A percentile compares a stretch with the other conserved stretches of the same genome.
Conservation (phyloP, 2,329 filamentous ascomycete genomes). For the Colletotrichum destructivum region DNA sequence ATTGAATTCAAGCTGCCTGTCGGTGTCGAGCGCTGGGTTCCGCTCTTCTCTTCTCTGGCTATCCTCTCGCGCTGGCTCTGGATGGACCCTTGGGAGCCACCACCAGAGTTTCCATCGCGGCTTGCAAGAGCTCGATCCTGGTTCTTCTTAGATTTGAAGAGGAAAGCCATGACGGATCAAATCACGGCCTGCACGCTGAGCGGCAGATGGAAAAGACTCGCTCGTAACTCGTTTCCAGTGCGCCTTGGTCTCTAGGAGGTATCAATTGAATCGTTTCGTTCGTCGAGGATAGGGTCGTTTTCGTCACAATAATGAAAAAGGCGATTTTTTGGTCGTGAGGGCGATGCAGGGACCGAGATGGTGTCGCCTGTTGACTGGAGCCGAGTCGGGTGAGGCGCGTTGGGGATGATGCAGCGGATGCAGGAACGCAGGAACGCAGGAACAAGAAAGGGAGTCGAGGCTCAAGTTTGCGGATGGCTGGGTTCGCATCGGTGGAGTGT, state of each 20-base stretch:
- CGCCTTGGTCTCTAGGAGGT: constrained; percentile 11
- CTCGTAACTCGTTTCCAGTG: constrained; percentile 44
- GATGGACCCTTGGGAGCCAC: constrained; percentile 62
- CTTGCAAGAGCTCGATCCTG: constrained; percentile 73
- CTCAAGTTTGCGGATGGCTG: constrained; percentile 62
- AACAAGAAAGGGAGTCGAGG: constrained; percentile 50
- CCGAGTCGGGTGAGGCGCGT: constrained; percentile 38
- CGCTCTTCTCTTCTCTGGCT: constrained; percentile 69
- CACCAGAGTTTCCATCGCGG: constrained; percentile 65
- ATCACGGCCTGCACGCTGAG: constrained; percentile 56
- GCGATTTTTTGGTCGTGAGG: constrained; percentile 15
- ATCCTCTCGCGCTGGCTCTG: constrained; percentile 55
- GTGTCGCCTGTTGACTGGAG: constrained; percentile 31
- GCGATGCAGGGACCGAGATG: constrained; percentile 21
- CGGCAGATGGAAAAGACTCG: constrained; percentile 43
- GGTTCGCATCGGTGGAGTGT: constrained; percentile 58
- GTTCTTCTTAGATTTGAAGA: constrained; percentile 87
- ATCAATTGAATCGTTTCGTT: constrained; percentile 34
- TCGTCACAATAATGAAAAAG: constrained; percentile 25
- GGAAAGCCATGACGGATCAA: constrained; percentile 78
- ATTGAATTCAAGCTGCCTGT: constrained; percentile 85
- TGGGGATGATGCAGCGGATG: constrained; percentile 37
- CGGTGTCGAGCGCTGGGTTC: constrained; percentile 75
- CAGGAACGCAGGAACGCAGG: constrained; percentile 45
- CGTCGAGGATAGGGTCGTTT: constrained; percentile 8